Evolutionary conservation across 2,329 filamentous ascomycete species (phyloP), one percentile per base, ranked within the genome.

Genomic region (Fusarium sp.): DNA sequence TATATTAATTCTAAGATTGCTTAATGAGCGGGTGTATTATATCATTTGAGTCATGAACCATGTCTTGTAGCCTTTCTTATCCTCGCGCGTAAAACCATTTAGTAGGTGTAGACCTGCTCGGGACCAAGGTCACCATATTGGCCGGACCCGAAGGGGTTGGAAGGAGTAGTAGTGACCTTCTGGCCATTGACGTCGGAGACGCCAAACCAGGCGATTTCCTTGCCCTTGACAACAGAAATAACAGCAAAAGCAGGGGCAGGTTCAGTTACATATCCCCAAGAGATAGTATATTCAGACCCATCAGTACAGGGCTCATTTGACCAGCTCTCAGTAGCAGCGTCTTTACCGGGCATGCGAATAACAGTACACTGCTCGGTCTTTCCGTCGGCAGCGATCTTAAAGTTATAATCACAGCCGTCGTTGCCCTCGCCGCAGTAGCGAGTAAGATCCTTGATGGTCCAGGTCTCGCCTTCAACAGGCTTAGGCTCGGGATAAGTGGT

Each of bases 161-260:
- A 69, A 11, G 73, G 54, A 12, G 24, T 45, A 9, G 42, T 11
- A 18, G 66, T 72, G 6, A 63, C 73, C n/a, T 71, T n/a, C 47
- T 75, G 66, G 26, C 70, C 73, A 1, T 75, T 75, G 28, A 75
- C 53, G 22, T 74, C 30, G 0, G 73, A 39, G 6, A 73, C 73
- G n/a, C 73, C 73, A 15, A 75, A 75, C 73, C 73, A 75, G 12
- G 73, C 73, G 7, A 75, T 59, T 6, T 75, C 53, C 63, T 75
- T 63, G 10, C 66, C 73, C 45, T 75, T 48, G 6, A 66, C 67
- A 12, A 75, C 61, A 1, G 73, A 73, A 6, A 75, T 2, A 17
- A 75, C 73, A 56, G 73, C 70, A n/a, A 75, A 75, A 0, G 73
- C 73, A 10, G 73, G 73, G 10, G 51, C 73, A 26, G 70, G 73